Evolutionary conservation across 331 rosid genomes (phyloP), one percentile per base, ranked within the genome.

Genomic region (Spiraea crenata): DNA sequence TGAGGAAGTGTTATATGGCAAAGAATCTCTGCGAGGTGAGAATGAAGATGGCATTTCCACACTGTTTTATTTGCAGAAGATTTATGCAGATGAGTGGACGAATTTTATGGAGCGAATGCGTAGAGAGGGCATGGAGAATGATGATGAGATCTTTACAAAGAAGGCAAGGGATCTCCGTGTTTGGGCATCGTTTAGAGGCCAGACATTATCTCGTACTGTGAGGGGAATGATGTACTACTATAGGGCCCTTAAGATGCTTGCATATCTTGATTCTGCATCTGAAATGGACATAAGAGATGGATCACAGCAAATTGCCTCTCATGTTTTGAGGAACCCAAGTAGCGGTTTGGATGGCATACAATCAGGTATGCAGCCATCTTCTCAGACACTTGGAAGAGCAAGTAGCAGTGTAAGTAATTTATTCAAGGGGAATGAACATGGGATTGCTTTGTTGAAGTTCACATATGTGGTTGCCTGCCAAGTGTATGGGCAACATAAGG

Each of bases 111-210:
- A 93, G 78, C 78, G 98, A 70, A 93, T 93, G 98, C 74, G 6
- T 8, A 81, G 96, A 74, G 89, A 87, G 45, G 97, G 98, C 37
- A 13, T 85, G 87, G 65, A 81, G 79, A 80, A 87, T 37, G 98
- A 90, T 2, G 79, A 83, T 11, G 97, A 90, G 57, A 60, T 90
- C 46, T 93, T 87, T 88, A 40, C 65, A 2, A 76, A 64, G 57
- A 90, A 90, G 71, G 44, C 72, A 13, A 82, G 81, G 75, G 95
- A 93, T 42, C 88, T 90, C 65, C 93, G 98, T 44, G 80, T 85
- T 74, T 93, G 98, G 98, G 98, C 87, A n/a, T 93, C 98, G 6
- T 83, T 84, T 65, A 87, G 98, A 81, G 98, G 98, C 65, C 98
- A 93, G 84, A 93, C 98, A 31, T 70, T 93, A 71, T 87, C 96